These are phyloP conservation scores for Verticillium alfalfae DNA, from an alignment of 2,329 filamentous ascomycete species.

Conservation along the genomic window DNA sequence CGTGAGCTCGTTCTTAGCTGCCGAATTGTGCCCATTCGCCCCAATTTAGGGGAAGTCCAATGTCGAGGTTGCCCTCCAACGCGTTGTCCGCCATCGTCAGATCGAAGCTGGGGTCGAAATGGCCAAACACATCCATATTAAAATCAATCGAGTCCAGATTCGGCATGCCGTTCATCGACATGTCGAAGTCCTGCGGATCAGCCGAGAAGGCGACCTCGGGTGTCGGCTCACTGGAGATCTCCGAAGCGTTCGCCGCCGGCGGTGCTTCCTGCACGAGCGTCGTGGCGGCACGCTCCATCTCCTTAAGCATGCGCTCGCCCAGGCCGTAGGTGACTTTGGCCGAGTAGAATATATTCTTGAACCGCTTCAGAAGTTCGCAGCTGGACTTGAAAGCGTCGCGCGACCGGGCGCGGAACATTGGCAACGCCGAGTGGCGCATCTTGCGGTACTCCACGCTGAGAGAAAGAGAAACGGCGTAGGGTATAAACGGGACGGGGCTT, in stretches of 20 bases:
- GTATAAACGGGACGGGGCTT: slow-evolving; percentile 52
- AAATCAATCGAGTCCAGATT: slow-evolving; percentile 27
- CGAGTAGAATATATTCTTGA: slow-evolving; percentile 54
- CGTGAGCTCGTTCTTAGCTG: slow-evolving; percentile 8
- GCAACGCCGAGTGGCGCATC: slow-evolving; percentile 55
- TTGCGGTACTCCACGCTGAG: slow-evolving; percentile 59
- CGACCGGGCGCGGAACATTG: slow-evolving; percentile 53
- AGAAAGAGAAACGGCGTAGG: slow-evolving; percentile 56
- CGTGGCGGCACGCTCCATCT: slow-evolving; percentile 50
- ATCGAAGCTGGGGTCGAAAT: slow-evolving; percentile 51
- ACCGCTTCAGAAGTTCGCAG: slow-evolving; percentile 44
- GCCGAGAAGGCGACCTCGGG: neutral
- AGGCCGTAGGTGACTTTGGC: slow-evolving; percentile 48
- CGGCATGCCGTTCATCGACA: neutral
- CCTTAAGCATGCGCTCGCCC: slow-evolving; percentile 47
- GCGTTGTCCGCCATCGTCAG: slow-evolving; percentile 48
- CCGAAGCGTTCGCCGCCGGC: slow-evolving; percentile 1
- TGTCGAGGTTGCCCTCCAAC: slow-evolving; percentile 48
- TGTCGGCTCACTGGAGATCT: slow-evolving; percentile 1
- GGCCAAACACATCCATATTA: slow-evolving; percentile 46
- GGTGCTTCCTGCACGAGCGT: slow-evolving; percentile 22
- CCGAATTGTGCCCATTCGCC: slow-evolving; percentile 33
- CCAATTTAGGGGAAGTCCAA: slow-evolving; percentile 48
- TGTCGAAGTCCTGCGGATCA: neutral
- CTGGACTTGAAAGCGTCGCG: slow-evolving; percentile 49